These are phyloP conservation scores for Colletotrichum endophyticum DNA, from an alignment of 2,329 filamentous ascomycete species.

Conservation along the genomic window DNA sequence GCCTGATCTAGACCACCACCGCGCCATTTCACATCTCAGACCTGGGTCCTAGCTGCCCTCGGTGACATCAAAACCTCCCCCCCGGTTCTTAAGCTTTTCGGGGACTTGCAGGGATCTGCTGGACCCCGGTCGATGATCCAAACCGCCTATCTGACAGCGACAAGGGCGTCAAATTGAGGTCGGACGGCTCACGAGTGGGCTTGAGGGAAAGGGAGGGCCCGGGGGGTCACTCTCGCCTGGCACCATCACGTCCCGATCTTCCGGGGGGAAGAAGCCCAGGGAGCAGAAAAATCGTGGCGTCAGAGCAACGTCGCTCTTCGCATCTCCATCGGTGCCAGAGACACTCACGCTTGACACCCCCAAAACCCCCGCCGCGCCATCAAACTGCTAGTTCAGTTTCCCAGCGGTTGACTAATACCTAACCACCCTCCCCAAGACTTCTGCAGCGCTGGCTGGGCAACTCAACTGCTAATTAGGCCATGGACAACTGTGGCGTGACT, in stretches of 20 bases:
- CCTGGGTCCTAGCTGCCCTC: not conserved
- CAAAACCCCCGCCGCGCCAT: not conserved
- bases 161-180: not conserved
- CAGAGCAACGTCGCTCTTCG: not conserved
- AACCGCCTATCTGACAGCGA: not conserved
- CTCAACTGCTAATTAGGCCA: not conserved
- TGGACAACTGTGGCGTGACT: conserved; percentile 12
- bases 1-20: not conserved
- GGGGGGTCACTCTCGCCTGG: not conserved
- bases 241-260: not conserved
- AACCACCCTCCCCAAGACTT: not conserved
- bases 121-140: not conserved
- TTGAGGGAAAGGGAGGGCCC: not conserved
- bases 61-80: conserved; percentile 1
- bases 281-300: not conserved
- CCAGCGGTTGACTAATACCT: not conserved
- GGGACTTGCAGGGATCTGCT: conserved; percentile 7
- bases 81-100: conserved; percentile 10
- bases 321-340: not conserved
- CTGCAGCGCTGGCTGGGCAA: not conserved
- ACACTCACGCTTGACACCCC: not conserved
- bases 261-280: not conserved
- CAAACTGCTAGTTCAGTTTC: not conserved
- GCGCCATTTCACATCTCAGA: not conserved
- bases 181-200: not conserved